Base-by-base conservation (phyloP, 495 filamentous ascomycete species). In the Aspergillus carlsbadensis region DNA sequence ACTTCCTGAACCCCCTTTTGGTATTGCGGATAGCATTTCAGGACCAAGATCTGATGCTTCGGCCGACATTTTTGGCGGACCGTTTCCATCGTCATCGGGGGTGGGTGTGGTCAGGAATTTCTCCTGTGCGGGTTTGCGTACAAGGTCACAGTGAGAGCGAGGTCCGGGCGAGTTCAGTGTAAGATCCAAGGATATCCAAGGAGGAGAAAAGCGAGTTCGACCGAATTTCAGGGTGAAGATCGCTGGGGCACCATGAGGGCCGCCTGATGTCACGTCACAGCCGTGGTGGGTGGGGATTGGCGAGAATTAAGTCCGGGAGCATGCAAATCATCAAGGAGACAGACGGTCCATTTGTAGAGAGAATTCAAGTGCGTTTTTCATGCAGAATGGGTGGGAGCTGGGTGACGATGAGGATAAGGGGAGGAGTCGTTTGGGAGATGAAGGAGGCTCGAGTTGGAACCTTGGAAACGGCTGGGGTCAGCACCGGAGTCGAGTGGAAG, bases 1-100 rank as follows among this genome's bases (percentile, higher is more conserved):
- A 96, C 89, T 59, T 95, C 90, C 65, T 87, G 82, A 43, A 89
- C 89, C 56, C 88, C 90, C 73, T 96, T 96, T 52, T 90, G 87
- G 52, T 89, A 92, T 59, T 83, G 84, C 29, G 92, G 92, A 73
- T 95, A 97, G 77, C 92, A 97, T 71, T 96, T 96, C 29, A 96
- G 81, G 46, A 95, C 86, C 47, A 97, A 76, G 55, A 96, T 86
- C 78, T 96, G 92, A 71, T 97, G 92, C 72, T 96, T 96, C 18
- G 92, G 92, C 52, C 91, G 89, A 64, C 77, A 82, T 58, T 74
- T 77, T 63, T 87, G 83, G 57, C 84, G 84, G 54, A 86, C 76
- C 47, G 81, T 71, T 67, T 85, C 73, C 82, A 87, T 86, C 56
- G 69, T 36, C 39, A 51, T 44, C 43, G 17, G 45, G 52, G 40